Conservation (phyloP, 805 yeast species). For the Starmerella davenportii region DNA sequence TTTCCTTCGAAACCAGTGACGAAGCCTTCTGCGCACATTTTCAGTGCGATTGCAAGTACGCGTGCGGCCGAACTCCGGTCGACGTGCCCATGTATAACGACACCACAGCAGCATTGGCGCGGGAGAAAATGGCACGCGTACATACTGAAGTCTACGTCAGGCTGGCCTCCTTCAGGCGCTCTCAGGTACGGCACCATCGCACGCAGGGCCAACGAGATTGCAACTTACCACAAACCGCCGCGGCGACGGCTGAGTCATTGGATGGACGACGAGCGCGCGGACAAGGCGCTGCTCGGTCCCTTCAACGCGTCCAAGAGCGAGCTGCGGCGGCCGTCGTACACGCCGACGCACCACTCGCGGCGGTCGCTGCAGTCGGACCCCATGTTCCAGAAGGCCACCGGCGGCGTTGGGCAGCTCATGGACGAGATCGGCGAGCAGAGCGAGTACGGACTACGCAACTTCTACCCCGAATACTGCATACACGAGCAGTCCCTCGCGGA, state of each 20-base stretch:
- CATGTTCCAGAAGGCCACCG: neutral
- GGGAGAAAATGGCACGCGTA: no score
- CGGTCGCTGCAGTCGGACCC: neutral
- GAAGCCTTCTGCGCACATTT: no score
- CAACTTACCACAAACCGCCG: no score
- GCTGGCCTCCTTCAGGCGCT: no score
- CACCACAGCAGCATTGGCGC: no score
- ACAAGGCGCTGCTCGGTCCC: neutral
- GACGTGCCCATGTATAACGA: no score
- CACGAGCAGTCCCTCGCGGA: conserved; percentile 12
- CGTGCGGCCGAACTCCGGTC: no score
- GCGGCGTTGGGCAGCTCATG: conserved; percentile 19
- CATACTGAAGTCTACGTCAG: no score
- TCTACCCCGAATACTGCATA: conserved; percentile 29
- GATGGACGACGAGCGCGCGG: neutral
- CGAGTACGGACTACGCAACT: conserved; percentile 32
- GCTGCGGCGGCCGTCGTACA: neutral
- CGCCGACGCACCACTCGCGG: neutral
- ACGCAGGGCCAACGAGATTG: no score
- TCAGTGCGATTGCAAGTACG: no score
- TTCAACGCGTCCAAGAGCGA: neutral
- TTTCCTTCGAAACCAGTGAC: no score
- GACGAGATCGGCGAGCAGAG: conserved; percentile 42
- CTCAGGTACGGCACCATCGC: no score
- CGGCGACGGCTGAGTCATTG: neutral